phyloP scores from a whole-genome alignment of 2,329 filamentous ascomycete species.

The Cordyceps javanica region DNA sequence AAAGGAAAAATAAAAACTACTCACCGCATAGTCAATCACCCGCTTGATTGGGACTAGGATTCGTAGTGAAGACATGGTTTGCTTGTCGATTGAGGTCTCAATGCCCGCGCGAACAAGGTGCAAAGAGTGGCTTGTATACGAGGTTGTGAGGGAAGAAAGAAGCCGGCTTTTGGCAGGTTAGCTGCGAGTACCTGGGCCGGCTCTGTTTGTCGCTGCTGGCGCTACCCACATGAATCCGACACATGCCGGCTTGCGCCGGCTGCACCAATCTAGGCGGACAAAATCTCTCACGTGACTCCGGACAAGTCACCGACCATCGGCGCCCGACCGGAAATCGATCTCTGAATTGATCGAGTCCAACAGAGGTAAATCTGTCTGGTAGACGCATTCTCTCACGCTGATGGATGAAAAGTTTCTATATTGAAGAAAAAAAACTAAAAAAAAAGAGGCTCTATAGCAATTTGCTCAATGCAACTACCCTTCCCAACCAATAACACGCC shows the following conservation, averaged over 20 bases:
- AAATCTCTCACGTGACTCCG: conserved; percentile 28
- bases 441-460: conserved; percentile 1
- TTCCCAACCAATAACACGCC: conserved; percentile 8
- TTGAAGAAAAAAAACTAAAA: no score
- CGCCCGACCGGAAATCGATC: conserved; percentile 6
- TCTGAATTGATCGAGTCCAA: not conserved
- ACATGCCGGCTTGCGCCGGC: conserved; percentile 39
- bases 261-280: conserved; percentile 30
- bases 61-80: conserved; percentile 55
- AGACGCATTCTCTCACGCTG: not conserved
- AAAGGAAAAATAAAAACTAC: conserved; percentile 21
- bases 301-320: conserved; percentile 10
- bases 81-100: conserved; percentile 16
- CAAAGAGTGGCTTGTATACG: conserved; percentile 13
- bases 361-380: not conserved
- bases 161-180: not conserved
- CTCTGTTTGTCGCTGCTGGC: not conserved
- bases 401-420: not conserved
- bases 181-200: not conserved
- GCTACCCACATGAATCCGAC: not conserved
- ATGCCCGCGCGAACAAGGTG: conserved; percentile 20
- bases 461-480: conserved; percentile 7
- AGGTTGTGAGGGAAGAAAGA: conserved; percentile 6
- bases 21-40: conserved; percentile 81
- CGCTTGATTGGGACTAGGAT: conserved; percentile 78